Conservation (phyloP, 805 yeast species). For the Saturnispora sanitii region DNA sequence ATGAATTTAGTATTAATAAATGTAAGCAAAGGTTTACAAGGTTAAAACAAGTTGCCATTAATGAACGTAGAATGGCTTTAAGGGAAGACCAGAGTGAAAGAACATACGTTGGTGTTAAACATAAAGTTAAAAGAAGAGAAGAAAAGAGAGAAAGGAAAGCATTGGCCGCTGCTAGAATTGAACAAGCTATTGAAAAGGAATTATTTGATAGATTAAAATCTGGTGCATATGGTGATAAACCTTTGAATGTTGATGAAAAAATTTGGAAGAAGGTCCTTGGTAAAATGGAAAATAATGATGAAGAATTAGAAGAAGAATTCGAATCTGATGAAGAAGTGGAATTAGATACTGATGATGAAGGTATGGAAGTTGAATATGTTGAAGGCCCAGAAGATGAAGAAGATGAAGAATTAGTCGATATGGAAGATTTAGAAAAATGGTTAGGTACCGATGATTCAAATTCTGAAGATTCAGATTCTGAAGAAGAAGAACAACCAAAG, state of each 20-base stretch:
- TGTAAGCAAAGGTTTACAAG: slow-evolving; percentile 95
- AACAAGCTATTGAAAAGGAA: slow-evolving; percentile 93
- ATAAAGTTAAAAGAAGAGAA: slow-evolving; percentile 92
- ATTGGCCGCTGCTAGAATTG: slow-evolving; percentile 90
- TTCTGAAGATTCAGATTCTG: slow-evolving; percentile 24
- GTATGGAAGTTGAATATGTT: slow-evolving; percentile 80
- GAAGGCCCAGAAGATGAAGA: slow-evolving; percentile 86
- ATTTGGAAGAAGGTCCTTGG: slow-evolving; percentile 93
- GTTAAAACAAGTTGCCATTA: slow-evolving; percentile 88
- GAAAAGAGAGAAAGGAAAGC: slow-evolving; percentile 94
- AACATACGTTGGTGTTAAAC: slow-evolving; percentile 84
- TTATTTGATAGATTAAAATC: slow-evolving; percentile 87
- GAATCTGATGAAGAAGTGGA: slow-evolving; percentile 64
- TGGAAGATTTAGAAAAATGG: slow-evolving; percentile 92
- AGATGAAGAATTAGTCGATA: slow-evolving; percentile 71
- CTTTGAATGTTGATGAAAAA: slow-evolving; percentile 90
- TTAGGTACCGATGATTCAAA: slow-evolving; percentile 33
- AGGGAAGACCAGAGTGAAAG: slow-evolving; percentile 74
- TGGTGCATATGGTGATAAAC: slow-evolving; percentile 98
- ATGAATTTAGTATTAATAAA: slow-evolving; percentile 78
- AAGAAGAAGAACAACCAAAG: slow-evolving; percentile 30
- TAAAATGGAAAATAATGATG: slow-evolving; percentile 45
- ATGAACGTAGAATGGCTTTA: slow-evolving; percentile 87
- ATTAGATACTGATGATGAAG: slow-evolving; percentile 49
- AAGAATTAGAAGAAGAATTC: slow-evolving; percentile 71